Percentiles rank a stretch among this genome's conserved stretches.
phyloP scores from a whole-genome alignment of 768 basidiomycete species.

The Boletus bicolor region DNA sequence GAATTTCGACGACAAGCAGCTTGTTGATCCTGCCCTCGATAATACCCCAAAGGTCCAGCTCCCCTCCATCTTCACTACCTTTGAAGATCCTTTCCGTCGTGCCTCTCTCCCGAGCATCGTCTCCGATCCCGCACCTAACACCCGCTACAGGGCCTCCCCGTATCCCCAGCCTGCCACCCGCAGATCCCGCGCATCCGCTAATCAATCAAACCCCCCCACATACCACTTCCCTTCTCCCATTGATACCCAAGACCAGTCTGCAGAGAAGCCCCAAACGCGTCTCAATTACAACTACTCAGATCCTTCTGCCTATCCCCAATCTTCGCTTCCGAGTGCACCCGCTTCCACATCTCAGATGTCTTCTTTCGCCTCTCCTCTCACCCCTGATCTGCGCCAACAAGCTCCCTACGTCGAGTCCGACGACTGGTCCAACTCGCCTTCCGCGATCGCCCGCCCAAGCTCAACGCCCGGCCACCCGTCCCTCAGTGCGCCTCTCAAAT shows the following conservation, averaged over 20 bases:
- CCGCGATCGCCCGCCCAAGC: slow-evolving; percentile 63
- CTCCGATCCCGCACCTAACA: slow-evolving; percentile 40
- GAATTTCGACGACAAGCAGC: slow-evolving; percentile 37
- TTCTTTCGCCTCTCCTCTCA: slow-evolving; percentile 45
- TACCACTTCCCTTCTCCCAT: slow-evolving; percentile 54
- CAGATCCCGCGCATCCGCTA: slow-evolving; percentile 44
- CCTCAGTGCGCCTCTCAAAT: slow-evolving; percentile 51
- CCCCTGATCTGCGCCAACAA: slow-evolving; percentile 46
- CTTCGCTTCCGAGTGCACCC: slow-evolving; percentile 51
- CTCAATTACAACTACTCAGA: slow-evolving; percentile 41
- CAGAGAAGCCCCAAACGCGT: slow-evolving; percentile 38
- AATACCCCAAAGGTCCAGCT: slow-evolving; percentile 57
- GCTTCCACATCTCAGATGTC: slow-evolving; percentile 50
- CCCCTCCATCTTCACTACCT: slow-evolving; percentile 69
- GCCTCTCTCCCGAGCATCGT: slow-evolving; percentile 61
- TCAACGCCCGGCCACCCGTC: slow-evolving; percentile 61
- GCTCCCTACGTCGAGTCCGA: slow-evolving; percentile 45
- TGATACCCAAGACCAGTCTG: slow-evolving; percentile 37
- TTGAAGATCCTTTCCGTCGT: slow-evolving; percentile 63
- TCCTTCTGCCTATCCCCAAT: slow-evolving; percentile 47
- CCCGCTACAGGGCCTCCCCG: slow-evolving; percentile 52
- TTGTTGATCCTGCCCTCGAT: slow-evolving; percentile 40
- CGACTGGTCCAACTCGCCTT: slow-evolving; percentile 52
- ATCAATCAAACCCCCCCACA: slow-evolving; percentile 39
- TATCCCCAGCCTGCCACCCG: slow-evolving; percentile 51